Base-by-base conservation (phyloP, 1,284 basidiomycete genomes). In the Rhodotorula sp. region DNA sequence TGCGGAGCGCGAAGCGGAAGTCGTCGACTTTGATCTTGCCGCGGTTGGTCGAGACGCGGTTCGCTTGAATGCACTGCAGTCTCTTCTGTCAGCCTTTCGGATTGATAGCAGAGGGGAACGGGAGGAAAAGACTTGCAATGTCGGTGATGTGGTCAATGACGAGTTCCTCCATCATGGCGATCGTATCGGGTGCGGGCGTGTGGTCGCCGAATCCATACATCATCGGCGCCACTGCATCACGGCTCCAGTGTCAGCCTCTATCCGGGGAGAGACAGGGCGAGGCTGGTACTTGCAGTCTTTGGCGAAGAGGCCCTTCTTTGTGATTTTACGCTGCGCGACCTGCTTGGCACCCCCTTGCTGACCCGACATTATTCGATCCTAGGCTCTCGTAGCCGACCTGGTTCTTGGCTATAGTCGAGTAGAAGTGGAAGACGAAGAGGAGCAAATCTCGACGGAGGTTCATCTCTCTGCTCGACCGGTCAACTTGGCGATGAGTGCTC, bases 161-260 rank as follows among this genome's bases (percentile, higher is more conserved):
- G 74, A 97, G 93, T 80, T 96, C 93, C 80, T 97, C 93, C 89
- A 97, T 91, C 46, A 97, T 90, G 78, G 88, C 89, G 46, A 95
- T 90, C 0, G 91, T 90, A 77, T 96, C 93, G 60, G 87, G 89
- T 14, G 91, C 88, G 1, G 93, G 91, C 76, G 90, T 86, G 79
- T 92, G 91, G 79, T 97, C 93, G 26, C 93, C 93, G 80, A 94
- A 97, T n/a, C 91, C 92, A 79, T 93, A 96, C 93, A 96, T 95
- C 65, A 96, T 84, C 69, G 87, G 90, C 74, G 90, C 88, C 70
- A 96, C 92, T 94, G 74, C 29, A 10, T 5, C 16, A 10, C 8
- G 23, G 15, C 6, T 31, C 23, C 6, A 3, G 23, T 20, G 49
- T 58, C 49, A 61, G 59, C 39, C 48, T 31, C 10, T 5, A 7